A percentile compares a stretch with the other conserved stretches of the same genome.
These are phyloP conservation scores for Scopulariopsis brevicaulis DNA, from an alignment of 2,329 filamentous ascomycete genomes.

Conservation along the genomic window DNA sequence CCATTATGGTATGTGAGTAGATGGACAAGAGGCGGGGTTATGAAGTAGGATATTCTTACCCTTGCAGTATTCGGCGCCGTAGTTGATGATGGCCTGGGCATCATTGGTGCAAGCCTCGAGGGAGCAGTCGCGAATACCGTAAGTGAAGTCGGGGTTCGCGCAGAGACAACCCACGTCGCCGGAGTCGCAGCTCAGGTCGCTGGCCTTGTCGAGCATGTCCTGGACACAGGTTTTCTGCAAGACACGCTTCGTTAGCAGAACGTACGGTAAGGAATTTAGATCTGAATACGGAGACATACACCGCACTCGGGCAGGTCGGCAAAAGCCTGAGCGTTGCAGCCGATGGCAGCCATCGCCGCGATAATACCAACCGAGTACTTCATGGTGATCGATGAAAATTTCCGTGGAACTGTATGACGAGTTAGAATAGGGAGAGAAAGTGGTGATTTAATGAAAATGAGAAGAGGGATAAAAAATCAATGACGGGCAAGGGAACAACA, in stretches of 20 bases:
- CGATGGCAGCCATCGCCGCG: slow-evolving; percentile 26
- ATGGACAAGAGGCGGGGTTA: not conserved
- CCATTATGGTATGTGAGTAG: not conserved
- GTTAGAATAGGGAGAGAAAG: not conserved
- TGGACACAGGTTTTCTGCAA: slow-evolving; percentile 32
- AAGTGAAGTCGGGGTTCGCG: slow-evolving; percentile 31
- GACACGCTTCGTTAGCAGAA: not conserved
- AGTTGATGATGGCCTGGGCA: slow-evolving; percentile 23
- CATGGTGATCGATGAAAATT: slow-evolving; percentile 28
- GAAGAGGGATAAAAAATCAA: not conserved
- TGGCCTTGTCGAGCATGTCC: slow-evolving; percentile 36
- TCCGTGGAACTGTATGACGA: not conserved
- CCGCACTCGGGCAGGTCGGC: slow-evolving; percentile 34
- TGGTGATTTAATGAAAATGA: not conserved
- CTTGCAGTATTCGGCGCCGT: slow-evolving; percentile 26
- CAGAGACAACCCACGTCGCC: slow-evolving; percentile 34
- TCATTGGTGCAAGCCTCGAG: slow-evolving; percentile 24
- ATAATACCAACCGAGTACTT: slow-evolving; percentile 31
- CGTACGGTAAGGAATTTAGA: not conserved
- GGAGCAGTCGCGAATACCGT: slow-evolving; percentile 40
- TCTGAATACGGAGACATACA: slow-evolving; percentile 28
- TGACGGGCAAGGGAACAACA: not conserved
- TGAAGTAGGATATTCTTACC: slow-evolving; percentile 13
- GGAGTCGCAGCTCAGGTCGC: slow-evolving; percentile 30
- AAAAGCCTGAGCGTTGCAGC: slow-evolving; percentile 25